Percentiles rank a stretch among this genome's conserved stretches.
phyloP scores from a whole-genome alignment of 108 stramenopile species.

The Fragilariopsis cylindrus region DNA sequence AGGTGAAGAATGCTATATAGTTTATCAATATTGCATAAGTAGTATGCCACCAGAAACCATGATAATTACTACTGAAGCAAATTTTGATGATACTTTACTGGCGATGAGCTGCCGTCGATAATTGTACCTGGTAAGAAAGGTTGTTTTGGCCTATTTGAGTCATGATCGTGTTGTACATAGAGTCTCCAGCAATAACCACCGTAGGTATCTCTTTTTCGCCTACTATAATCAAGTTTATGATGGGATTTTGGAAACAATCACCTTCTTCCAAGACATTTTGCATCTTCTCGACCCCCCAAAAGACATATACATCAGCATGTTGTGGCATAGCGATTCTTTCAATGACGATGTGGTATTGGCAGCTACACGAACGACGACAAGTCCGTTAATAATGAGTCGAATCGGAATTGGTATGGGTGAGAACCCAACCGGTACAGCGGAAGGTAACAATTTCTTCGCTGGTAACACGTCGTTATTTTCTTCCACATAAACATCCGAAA shows the following conservation, averaged over 20 bases:
- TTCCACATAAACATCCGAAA: not conserved
- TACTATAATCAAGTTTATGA: not conserved
- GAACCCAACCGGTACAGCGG: no score
- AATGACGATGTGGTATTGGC: conserved; percentile 1
- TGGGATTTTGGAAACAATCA: not conserved
- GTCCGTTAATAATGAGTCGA: not conserved
- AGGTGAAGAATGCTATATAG: no score
- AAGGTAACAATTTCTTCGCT: no score
- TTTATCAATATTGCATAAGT: no score
- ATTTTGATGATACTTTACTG: no score
- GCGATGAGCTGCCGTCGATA: no score
- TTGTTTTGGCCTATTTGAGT: no score
- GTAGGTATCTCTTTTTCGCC: conserved; percentile 1
- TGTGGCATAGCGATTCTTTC: not conserved
- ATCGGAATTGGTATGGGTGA: not conserved
- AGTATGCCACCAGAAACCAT: no score
- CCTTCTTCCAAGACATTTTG: not conserved
- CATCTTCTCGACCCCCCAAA: conserved; percentile 1
- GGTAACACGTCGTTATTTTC: no score
- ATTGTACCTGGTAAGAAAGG: no score
- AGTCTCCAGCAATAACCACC: not conserved
- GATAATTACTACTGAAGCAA: no score
- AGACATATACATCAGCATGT: conserved; percentile 1
- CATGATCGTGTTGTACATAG: no score
- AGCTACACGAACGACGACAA: not conserved